phyloP scores from a whole-genome alignment of 345 rosid species.

The Cochlearia excelsa region DNA sequence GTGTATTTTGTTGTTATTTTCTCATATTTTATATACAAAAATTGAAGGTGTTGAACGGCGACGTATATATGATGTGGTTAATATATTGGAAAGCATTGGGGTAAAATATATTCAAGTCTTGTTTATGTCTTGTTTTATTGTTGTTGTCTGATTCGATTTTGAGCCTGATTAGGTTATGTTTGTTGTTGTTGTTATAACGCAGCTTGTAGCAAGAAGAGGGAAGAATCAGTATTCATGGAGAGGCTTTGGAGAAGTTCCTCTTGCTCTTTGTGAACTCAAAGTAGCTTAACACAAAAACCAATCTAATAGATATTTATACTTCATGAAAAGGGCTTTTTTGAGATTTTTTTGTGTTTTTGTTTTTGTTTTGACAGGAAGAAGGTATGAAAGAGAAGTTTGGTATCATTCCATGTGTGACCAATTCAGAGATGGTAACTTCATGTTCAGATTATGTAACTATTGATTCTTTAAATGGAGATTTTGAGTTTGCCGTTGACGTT shows the following conservation, averaged over 20 bases:
- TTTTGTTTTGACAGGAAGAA: constrained; percentile 46
- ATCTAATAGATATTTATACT: not conserved
- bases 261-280: constrained; percentile 51
- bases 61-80: constrained; percentile 78
- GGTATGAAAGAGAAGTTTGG: constrained; percentile 52
- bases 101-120: constrained; percentile 38
- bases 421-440: constrained; percentile 39
- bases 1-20: too few species aligned
- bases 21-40: not conserved
- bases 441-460: constrained; percentile 3
- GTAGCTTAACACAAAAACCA: constrained; percentile 28
- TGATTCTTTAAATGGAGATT: not conserved
- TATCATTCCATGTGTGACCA: constrained; percentile 37
- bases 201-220: constrained; percentile 74
- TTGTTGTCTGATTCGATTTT: constrained; percentile 18
- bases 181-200: not conserved
- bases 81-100: constrained; percentile 72
- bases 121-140: not conserved
- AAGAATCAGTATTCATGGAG: constrained; percentile 77
- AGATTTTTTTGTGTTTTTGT: constrained; percentile 6
- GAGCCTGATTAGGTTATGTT: constrained; percentile 11
- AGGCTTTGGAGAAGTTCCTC: constrained; percentile 69
- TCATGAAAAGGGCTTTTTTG: not conserved
- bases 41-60: constrained; percentile 68
- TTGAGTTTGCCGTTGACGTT: not conserved